Percentiles rank a stretch among this genome's conserved stretches.
These are phyloP conservation scores for Dissoconium aciculare DNA, from an alignment of 2,329 filamentous ascomycete species.

Conservation along the genomic window DNA sequence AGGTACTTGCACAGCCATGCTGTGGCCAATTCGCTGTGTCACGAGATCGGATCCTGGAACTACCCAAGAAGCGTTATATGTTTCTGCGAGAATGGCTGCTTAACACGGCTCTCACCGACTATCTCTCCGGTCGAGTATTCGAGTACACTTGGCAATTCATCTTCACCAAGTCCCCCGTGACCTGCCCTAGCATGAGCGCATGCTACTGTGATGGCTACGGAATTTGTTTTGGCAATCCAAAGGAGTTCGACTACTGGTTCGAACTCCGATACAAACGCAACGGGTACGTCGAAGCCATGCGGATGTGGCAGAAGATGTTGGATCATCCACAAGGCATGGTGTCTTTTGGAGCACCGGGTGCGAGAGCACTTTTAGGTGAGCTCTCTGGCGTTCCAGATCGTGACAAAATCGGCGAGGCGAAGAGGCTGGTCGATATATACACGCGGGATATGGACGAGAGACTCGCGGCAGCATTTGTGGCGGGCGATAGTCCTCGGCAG, in stretches of 20 bases:
- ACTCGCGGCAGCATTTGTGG: constrained; percentile 32
- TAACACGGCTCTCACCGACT: constrained; percentile 40
- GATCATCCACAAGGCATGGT: no score
- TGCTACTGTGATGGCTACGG: constrained; percentile 53
- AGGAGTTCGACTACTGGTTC: constrained; percentile 35
- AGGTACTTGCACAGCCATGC: constrained; percentile 44
- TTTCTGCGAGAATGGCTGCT: constrained; percentile 47
- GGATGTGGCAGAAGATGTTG: constrained; percentile 24
- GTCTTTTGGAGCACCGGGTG: no score
- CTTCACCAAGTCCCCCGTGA: constrained; percentile 37
- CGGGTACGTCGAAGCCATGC: constrained; percentile 23
- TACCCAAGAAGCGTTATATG: constrained; percentile 39
- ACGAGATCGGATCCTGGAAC: constrained; percentile 39
- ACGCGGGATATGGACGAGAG: constrained; percentile 29
- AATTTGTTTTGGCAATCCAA: constrained; percentile 41
- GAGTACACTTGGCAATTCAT: constrained; percentile 52
- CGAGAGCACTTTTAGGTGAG: no score
- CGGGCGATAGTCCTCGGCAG: constrained; percentile 37
- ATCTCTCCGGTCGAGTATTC: constrained; percentile 44
- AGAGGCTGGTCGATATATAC: no score
- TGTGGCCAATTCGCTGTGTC: constrained; percentile 51
- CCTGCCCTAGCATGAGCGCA: constrained; percentile 38
- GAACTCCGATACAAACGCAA: constrained; percentile 30
- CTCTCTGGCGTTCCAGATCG: no score
- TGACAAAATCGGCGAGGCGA: constrained; percentile 33